A percentile compares a stretch with the other conserved stretches of the same genome.
Conservation (phyloP, 768 basidiomycete genomes). For the Lactarius hatsudake region DNA sequence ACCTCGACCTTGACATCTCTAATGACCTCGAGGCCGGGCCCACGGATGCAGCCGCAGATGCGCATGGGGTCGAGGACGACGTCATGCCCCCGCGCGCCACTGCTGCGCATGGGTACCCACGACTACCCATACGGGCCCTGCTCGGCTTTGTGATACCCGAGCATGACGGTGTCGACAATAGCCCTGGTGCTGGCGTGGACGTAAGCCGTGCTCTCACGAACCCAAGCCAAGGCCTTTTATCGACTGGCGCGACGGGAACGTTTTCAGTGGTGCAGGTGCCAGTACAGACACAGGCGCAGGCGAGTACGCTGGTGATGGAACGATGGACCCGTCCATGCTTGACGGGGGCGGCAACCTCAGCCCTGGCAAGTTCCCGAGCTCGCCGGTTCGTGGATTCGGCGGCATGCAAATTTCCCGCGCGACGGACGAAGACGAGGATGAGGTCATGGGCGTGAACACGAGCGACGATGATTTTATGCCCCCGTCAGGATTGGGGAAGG, state of each 20-base stretch:
- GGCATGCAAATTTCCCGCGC: not conserved
- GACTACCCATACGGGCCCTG: conserved; percentile 4
- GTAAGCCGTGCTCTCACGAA: no score
- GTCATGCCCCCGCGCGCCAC: not conserved
- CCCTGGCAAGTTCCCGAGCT: no score
- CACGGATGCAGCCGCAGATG: no score
- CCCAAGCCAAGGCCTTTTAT: no score
- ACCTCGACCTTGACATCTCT: no score
- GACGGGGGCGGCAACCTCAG: conserved; percentile 5
- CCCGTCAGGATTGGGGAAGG: not conserved
- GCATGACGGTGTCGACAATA: no score
- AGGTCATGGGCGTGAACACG: not conserved
- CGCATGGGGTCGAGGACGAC: no score
- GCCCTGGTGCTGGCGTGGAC: no score
- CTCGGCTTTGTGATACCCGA: no score
- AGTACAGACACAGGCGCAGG: no score
- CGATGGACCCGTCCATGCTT: conserved; percentile 25
- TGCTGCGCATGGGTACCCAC: not conserved
- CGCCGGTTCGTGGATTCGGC: not conserved
- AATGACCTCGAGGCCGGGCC: no score
- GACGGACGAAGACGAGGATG: not conserved
- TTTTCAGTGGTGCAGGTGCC: not conserved
- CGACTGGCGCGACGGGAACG: not conserved
- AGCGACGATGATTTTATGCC: not conserved
- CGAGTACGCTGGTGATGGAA: conserved; percentile 11